A percentile compares a stretch with the other conserved stretches of the same genome.
These are phyloP conservation scores for Fragaria vesca DNA, from an alignment of 306 rosid species.

Conservation along the genomic window DNA sequence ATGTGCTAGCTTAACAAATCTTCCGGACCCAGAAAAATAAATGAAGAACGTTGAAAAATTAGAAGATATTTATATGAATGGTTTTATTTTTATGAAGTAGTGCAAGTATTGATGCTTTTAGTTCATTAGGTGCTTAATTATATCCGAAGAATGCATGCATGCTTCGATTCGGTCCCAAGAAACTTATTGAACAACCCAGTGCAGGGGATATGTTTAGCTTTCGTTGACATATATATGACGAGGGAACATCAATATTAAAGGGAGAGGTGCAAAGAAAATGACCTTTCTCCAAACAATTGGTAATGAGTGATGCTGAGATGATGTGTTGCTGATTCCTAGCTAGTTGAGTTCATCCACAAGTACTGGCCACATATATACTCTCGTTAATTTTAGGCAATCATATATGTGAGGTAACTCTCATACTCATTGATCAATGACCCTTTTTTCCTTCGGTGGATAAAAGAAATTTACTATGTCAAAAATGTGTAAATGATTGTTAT, in stretches of 20 bases:
- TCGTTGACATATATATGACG: conserved; percentile 9
- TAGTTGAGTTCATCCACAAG: background rate
- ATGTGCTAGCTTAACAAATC: no score
- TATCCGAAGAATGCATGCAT: background rate
- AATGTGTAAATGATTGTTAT: background rate
- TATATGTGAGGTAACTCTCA: background rate
- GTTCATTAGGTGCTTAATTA: background rate
- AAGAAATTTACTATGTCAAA: background rate
- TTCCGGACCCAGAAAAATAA: background rate
- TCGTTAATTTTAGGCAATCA: background rate
- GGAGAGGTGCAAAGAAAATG: conserved; percentile 32
- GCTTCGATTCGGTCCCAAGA: background rate
- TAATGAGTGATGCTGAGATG: background rate
- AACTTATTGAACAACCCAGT: background rate
- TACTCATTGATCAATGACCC: background rate
- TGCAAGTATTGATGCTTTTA: background rate
- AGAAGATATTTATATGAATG: no score
- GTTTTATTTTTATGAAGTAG: background rate
- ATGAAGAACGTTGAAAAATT: background rate
- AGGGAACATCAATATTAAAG: conserved; percentile 21
- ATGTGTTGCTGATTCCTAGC: background rate
- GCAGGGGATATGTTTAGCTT: background rate
- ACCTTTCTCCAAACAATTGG: conserved; percentile 40
- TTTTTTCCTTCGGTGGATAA: background rate
- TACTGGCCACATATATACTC: background rate